phyloP scores from a whole-genome alignment of 2,329 filamentous ascomycete genomes.

The Arthrobotrys sinensis region DNA sequence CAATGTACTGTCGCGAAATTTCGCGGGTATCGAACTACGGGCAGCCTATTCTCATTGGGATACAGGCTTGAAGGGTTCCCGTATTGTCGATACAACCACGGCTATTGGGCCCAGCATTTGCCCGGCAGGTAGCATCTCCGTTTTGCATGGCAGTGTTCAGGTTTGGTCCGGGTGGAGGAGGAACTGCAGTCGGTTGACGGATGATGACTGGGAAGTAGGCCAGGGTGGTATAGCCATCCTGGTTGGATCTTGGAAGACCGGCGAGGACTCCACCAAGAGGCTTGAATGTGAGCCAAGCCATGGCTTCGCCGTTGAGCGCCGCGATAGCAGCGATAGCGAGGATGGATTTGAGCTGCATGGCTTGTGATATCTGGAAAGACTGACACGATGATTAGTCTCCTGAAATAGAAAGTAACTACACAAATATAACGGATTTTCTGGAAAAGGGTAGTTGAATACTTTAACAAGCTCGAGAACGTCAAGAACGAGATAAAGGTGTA shows the following conservation, averaged over 20 bases:
- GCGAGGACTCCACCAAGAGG: conserved; percentile 29
- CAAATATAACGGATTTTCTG: too few species aligned
- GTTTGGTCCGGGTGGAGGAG: conserved; percentile 25
- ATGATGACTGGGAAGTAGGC: conserved; percentile 47
- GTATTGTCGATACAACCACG: conserved; percentile 33
- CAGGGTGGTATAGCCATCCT: conserved; percentile 48
- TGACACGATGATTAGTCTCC: too few species aligned
- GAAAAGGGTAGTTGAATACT: too few species aligned
- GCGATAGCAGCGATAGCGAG: conserved; percentile 29
- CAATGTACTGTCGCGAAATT: not conserved
- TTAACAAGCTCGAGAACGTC: not conserved
- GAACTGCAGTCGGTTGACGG: conserved; percentile 28
- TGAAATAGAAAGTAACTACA: not conserved
- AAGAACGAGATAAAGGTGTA: not conserved
- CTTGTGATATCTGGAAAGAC: not conserved
- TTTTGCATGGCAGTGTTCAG: conserved; percentile 30
- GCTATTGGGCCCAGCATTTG: conserved; percentile 17
- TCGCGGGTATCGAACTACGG: conserved; percentile 19
- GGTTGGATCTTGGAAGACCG: conserved; percentile 30
- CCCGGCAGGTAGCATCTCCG: conserved; percentile 22
- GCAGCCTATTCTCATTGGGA: conserved; percentile 36
- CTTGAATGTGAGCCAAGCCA: conserved; percentile 39
- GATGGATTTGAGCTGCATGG: conserved; percentile 39
- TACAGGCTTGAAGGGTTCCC: conserved; percentile 26
- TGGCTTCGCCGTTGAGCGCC: conserved; percentile 26